phyloP scores from a whole-genome alignment of 352 stramenopile species.

The Phytophthora meadii region DNA sequence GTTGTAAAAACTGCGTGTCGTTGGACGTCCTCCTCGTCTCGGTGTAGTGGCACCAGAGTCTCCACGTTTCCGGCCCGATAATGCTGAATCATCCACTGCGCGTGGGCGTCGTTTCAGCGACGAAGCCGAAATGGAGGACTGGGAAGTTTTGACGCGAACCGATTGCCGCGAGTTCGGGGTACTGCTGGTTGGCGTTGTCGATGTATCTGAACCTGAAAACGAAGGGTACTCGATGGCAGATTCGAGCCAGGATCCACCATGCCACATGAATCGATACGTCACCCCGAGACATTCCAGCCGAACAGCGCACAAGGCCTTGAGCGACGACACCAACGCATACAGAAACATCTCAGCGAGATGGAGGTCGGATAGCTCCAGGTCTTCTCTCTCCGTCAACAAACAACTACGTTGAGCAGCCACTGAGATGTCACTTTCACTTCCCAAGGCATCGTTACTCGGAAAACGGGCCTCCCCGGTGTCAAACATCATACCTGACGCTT shows the following conservation, averaged over 20 bases:
- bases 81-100: conserved; percentile 51
- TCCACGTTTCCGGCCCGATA: conserved; percentile 33
- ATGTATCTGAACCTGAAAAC: conserved; percentile 11
- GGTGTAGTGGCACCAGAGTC: conserved; percentile 33
- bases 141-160: conserved; percentile 28
- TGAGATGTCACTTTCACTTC: conserved; percentile 15
- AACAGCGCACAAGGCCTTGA: conserved; percentile 62
- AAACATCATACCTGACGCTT: conserved; percentile 51
- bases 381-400: conserved; percentile 49
- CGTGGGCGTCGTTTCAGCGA: conserved; percentile 30
- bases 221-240: conserved; percentile 57
- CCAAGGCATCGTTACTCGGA: conserved; percentile 16
- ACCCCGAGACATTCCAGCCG: conserved; percentile 61
- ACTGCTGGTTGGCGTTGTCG: conserved; percentile 14
- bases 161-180: conserved; percentile 38
- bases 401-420: conserved; percentile 29
- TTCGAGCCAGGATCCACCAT: conserved; percentile 66
- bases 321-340: conserved; percentile 58
- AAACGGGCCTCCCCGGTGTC: conserved; percentile 42
- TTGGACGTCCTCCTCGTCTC: conserved; percentile 30
- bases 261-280: conserved; percentile 67
- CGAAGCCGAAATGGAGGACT: conserved; percentile 29
- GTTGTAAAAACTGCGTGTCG: conserved; percentile 48
- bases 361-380: conserved; percentile 51
- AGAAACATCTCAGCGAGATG: conserved; percentile 60